Base-by-base conservation (phyloP, 2,329 filamentous ascomycete species). In the Aschersonia sp. region DNA sequence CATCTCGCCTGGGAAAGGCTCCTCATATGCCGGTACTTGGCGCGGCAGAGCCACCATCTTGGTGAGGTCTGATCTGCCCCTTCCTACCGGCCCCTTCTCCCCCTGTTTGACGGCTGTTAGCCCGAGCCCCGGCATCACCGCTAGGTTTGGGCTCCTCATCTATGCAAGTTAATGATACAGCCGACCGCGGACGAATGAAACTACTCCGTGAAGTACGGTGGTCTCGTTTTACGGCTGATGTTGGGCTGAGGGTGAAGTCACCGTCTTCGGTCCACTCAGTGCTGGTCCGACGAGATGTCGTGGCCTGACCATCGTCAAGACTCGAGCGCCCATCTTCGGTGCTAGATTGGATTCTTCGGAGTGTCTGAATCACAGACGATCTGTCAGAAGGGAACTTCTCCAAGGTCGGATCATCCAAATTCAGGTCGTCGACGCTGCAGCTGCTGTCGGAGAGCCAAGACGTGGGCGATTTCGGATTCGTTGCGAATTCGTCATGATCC, bases 301-400 rank as follows among this genome's bases (percentile, higher is more conserved):
- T 22, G 54, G 5, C 65, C 52, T 9, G 67, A 60, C 9, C 58
- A 55, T 22, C 64, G 61, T 6, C 68, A 63, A 30, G 67, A 58
- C 6, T 58, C 55, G 0, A 64, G 55, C 61, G 59, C 35, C 71
- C 67, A 43, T 66, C 68, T 40, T 62, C 60, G 1, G 68, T 60
- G 42, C 68, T 66, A 0, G 68, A 70, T 48, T 68, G 67, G 11
- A 75, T 65, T 46, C 67, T 68, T 6, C 68, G 66, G 11, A 75
- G 61, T 1, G 67, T 62, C 44, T 68, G 63, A 10, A 74, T 57
- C 45, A 75, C 70, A 5, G 67, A 68, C 0, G 62, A 59, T 12
- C 63, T 62, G 46, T 67, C 66, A 1, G 65, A 71, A 2, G 72
- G 72, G 51, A 75, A 73, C 14, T 56, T 60, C 51, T 74, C 72